Percentiles rank a stretch among this genome's conserved stretches.
Evolutionary conservation across 768 basidiomycete species (phyloP).

Genomic region (Chalciporus sphaerocephalus): DNA sequence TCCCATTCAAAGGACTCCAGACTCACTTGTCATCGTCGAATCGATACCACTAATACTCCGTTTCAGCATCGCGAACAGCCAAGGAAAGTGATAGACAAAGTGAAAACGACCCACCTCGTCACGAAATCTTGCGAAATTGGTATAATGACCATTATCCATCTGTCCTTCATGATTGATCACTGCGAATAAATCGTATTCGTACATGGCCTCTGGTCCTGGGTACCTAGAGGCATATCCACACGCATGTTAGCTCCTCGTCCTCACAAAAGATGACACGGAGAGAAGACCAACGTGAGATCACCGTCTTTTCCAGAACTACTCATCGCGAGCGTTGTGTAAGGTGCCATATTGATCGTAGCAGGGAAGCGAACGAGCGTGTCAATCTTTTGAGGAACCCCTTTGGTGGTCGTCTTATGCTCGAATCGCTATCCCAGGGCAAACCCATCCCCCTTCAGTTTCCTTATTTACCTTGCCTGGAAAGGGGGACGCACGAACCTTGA

Average conservation of each 20-base stretch:
- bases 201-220: conserved; percentile 62
- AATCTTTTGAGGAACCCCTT: conserved; percentile 75
- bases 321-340: conserved; percentile 68
- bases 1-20: not conserved
- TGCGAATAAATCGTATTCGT: conserved; percentile 87
- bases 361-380: conserved; percentile 82
- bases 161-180: conserved; percentile 95
- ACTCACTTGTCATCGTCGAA: conserved; percentile 91
- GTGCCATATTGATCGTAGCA: conserved; percentile 80
- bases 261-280: not conserved
- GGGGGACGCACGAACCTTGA: conserved; percentile 81
- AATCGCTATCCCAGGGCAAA: conserved; percentile 85
- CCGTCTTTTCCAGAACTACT: conserved; percentile 46
- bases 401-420: conserved; percentile 77
- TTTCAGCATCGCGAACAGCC: not conserved
- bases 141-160: conserved; percentile 94
- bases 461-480: not conserved
- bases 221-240: conserved; percentile 35
- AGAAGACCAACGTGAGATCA: conserved; percentile 24
- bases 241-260: not conserved
- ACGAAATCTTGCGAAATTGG: conserved; percentile 76
- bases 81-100: no score
- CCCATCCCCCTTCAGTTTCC: not conserved
- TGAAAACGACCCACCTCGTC: conserved; percentile 62
- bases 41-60: conserved; percentile 72